Evolutionary conservation across 192 early-diverging fungal genomes (phyloP).

Genomic region (Geranomyces michiganensis): DNA sequence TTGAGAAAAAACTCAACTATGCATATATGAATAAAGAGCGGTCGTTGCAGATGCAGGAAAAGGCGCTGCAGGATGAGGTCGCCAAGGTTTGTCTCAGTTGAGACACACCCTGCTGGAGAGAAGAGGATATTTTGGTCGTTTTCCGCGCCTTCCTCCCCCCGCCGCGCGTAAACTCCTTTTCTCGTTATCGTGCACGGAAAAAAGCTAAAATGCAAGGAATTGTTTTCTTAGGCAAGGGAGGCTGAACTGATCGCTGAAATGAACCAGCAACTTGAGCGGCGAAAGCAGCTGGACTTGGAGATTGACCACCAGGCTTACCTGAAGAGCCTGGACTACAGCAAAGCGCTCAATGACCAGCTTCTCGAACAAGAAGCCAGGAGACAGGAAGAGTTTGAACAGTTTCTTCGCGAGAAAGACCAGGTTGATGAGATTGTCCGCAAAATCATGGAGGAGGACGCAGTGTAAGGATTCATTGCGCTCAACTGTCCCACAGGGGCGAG

Average conservation of each 20-base stretch:
- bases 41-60: conserved; percentile 57
- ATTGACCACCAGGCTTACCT: conserved; percentile 43
- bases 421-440: conserved; percentile 60
- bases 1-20: conserved; percentile 65
- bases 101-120: too few relatives aligned
- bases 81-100: conserved; percentile 4
- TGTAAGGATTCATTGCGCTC: too few relatives aligned
- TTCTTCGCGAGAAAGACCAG: conserved; percentile 63
- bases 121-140: too few relatives aligned
- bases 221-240: conserved; percentile 32
- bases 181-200: too few relatives aligned
- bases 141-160: too few relatives aligned
- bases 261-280: conserved; percentile 43
- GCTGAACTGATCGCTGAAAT: conserved; percentile 39
- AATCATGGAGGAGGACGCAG: conserved; percentile 59
- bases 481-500: too few relatives aligned
- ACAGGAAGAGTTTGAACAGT: conserved; percentile 55
- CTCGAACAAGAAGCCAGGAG: conserved; percentile 50
- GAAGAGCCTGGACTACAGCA: conserved; percentile 47
- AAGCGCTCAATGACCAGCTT: conserved; percentile 54
- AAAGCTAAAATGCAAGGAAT: background rate
- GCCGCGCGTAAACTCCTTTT: too few relatives aligned
- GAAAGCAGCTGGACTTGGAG: conserved; percentile 46
- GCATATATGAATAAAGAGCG: conserved; percentile 69
- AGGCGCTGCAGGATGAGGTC: conserved; percentile 38